Evolutionary conservation across 306 rosid species (phyloP), one percentile per base, ranked within the genome.

Genomic region (Cucurbita moschata): DNA sequence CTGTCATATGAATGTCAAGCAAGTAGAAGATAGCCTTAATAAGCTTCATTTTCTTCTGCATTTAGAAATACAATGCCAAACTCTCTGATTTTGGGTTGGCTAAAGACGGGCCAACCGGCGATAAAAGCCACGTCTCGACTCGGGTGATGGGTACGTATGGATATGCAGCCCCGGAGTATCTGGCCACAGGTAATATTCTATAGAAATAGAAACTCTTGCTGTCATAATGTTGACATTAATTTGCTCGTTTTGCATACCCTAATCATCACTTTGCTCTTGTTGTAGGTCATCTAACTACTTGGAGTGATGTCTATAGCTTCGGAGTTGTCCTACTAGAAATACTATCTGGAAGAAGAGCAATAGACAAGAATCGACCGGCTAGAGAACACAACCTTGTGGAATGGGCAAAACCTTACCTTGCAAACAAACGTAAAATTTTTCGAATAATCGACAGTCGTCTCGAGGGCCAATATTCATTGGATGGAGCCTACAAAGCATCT

Each of bases 51-150:
- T 35, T 51, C 38, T 79, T 74, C 51, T 78, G 75, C 49, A 81
- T 71, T 43, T 83, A 88, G 90, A 76, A 72, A 46, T 83, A 88
- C 39, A 84, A 74, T 51, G 87, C 89, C 44, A 88, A 88, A 72
- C 89, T 88, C 72, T 86, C 94, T 66, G 94, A 88, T 78, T 88
- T 88, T 46, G 94, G 90, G 82, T 79, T 88, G 81, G 94, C 94
- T 4, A 88, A 83, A 75, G 94, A 88, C 23, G 90, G 94, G 52
- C 94, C 94, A 44, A 83, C 84, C 0, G 94, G 90, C 13, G 94
- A 88, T 79, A 84, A 75, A 79, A 86, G 87, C 61, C 90, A 88
- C 21, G 90, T 88, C 76, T 84, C 90, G 7, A 86, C 90, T 65
- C 80, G 90, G 75, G 84, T 86, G 47, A 86, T 88, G 85, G 94